phyloP scores from a whole-genome alignment of 73 alveolate genomes.

The Tetrahymena thermophila region DNA sequence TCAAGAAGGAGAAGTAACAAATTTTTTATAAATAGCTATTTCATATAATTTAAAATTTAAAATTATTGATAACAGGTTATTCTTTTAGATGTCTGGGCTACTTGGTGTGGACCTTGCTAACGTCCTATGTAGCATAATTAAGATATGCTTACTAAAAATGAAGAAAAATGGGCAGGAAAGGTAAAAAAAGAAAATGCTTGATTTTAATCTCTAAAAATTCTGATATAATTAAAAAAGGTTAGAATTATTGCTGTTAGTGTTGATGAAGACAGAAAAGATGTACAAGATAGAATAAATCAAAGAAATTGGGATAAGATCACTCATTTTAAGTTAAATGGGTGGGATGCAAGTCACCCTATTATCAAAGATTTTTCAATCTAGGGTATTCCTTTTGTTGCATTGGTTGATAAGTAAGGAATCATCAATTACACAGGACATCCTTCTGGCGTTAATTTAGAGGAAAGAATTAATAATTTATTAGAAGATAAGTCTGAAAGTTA shows the following conservation, averaged over 20 bases:
- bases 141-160: background rate
- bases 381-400: background rate
- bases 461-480: background rate
- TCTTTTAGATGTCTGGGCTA: background rate
- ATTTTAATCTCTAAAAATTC: background rate
- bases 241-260: background rate
- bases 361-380: background rate
- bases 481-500: background rate
- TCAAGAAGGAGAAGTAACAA: background rate
- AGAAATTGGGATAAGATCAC: background rate
- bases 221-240: background rate
- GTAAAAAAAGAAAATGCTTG: background rate
- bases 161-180: background rate
- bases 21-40: background rate
- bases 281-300: background rate
- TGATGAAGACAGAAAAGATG: background rate
- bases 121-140: background rate
- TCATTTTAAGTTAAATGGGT: background rate
- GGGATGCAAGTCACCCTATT: background rate
- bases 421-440: background rate
- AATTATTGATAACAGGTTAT: background rate
- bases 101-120: slow-evolving; percentile 1
- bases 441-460: background rate
- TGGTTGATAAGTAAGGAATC: background rate
- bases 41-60: background rate